Evolutionary conservation across 768 basidiomycete species (phyloP), one percentile per base, ranked within the genome.

Genomic region (Kwoniella newhampshirensis): DNA sequence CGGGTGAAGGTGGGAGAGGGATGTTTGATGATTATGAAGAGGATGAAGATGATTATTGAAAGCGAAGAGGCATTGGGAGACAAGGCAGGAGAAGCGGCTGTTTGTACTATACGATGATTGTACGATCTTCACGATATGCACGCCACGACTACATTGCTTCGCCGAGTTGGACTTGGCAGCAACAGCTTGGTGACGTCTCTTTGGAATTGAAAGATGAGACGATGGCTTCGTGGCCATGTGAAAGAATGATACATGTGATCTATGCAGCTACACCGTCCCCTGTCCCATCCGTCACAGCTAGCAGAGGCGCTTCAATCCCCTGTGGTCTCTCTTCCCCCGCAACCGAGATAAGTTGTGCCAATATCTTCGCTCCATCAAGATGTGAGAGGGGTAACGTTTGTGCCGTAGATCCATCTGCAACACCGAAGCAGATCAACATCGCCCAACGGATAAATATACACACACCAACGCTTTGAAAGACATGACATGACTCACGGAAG

Each of bases 21-120:
- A 77, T 68, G 45, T 76, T 59, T 40, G 76, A 76, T 26, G 70
- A 73, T 42, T 77, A 74, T 40, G 76, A 64, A 12, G 78, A 72
- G 37, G 66, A 75, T 23, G 70, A 77, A 37, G 77, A 77, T 57
- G 79, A 79, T 67, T 69, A 70, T 51, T 71, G 32, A 32, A n/a
- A 51, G 37, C n/a, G n/a, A n/a, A n/a, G n/a, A n/a, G n/a, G n/a
- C n/a, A n/a, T n/a, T n/a, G n/a, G n/a, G n/a, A n/a, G n/a, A n/a
- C n/a, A n/a, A n/a, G n/a, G n/a, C n/a, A n/a, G n/a, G n/a, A n/a
- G 32, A 32, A 32, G 32, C 13, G 13, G 32, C 13, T n/a, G n/a
- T n/a, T n/a, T n/a, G n/a, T n/a, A n/a, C n/a, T n/a, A n/a, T n/a
- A n/a, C n/a, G n/a, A n/a, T n/a, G n/a, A 32, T 32, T 32, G 32